Evolutionary conservation across 2,329 filamentous ascomycete genomes (phyloP).

Genomic region (Talaromyces albobiverticillius): DNA sequence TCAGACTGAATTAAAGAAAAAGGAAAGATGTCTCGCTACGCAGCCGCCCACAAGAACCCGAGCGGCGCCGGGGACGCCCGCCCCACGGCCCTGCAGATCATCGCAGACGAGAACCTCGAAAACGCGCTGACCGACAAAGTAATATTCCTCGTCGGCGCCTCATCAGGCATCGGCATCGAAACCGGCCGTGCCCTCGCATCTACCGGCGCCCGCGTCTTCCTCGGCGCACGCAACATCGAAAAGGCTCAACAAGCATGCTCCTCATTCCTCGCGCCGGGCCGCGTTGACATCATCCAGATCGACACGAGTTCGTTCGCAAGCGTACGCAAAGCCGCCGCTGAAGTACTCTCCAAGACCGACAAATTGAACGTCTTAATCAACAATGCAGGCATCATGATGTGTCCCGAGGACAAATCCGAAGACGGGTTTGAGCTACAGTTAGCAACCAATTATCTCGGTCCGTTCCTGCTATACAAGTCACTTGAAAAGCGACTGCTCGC

Average conservation of each 20-base stretch:
- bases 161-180: neutral
- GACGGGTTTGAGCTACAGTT: slow-evolving; percentile 37
- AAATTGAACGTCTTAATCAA: slow-evolving; percentile 34
- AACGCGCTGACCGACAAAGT: neutral
- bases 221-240: neutral
- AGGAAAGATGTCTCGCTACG: no score
- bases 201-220: neutral
- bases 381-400: slow-evolving; percentile 16
- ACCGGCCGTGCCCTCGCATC: neutral
- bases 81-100: neutral
- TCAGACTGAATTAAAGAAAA: no score
- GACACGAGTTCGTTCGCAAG: slow-evolving; percentile 46
- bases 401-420: slow-evolving; percentile 30
- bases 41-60: neutral
- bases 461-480: slow-evolving; percentile 32
- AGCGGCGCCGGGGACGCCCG: neutral
- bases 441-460: slow-evolving; percentile 38
- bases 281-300: slow-evolving; percentile 18
- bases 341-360: slow-evolving; percentile 20
- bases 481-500: neutral
- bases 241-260: neutral
- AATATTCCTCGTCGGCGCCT: neutral
- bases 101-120: neutral
- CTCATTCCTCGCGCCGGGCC: neutral
- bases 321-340: slow-evolving; percentile 35